Conservation (phyloP, 192 early-diverging fungal species). For the Backusella circina region DNA sequence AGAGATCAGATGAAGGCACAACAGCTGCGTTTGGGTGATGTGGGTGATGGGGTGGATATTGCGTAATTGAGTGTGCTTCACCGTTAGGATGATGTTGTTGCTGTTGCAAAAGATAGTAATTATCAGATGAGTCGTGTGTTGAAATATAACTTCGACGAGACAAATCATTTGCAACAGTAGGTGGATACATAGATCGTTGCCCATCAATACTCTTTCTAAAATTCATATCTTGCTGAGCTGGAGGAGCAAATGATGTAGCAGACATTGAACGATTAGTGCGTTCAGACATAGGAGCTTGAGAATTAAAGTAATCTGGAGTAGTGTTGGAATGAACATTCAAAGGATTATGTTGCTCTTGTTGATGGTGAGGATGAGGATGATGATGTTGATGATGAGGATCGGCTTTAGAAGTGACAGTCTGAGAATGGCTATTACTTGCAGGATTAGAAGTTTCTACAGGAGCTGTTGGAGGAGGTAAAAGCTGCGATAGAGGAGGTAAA, state of each 20-base stretch:
- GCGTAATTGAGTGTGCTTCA: not conserved
- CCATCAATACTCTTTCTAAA: not conserved
- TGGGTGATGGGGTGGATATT: not conserved
- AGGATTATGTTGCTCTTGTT: not conserved
- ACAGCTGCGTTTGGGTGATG: not conserved
- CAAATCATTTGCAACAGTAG: not conserved
- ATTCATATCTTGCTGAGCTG: not conserved
- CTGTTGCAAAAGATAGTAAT: not conserved
- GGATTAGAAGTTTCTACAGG: not conserved
- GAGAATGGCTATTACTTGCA: not conserved
- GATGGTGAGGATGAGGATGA: not conserved
- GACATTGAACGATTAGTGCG: not conserved
- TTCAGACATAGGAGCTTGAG: not conserved
- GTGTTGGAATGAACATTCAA: not conserved
- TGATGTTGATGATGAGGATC: not conserved
- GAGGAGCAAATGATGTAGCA: not conserved
- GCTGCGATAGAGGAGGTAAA: conserved; percentile 13
- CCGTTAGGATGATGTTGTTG: not conserved
- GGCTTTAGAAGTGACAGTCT: not conserved
- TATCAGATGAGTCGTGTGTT: not conserved
- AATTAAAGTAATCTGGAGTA: not conserved
- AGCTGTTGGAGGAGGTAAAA: conserved; percentile 1
- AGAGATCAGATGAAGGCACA: not conserved
- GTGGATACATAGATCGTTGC: not conserved
- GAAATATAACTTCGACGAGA: not conserved